Conservation (phyloP, 306 rosid genomes). For the Hippophae rhamnoides region DNA sequence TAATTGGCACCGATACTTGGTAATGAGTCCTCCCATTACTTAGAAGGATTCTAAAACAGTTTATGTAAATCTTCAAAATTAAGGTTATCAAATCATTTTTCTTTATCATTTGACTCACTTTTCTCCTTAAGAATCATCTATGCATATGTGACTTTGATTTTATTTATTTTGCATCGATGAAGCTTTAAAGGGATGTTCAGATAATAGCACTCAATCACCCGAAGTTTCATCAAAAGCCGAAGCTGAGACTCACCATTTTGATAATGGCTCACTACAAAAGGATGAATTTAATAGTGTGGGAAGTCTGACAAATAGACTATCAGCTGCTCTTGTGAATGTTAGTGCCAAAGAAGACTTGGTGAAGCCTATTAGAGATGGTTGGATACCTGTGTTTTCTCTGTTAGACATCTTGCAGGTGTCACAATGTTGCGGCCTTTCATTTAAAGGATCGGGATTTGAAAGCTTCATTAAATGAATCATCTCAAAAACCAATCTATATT, state of each 20-base stretch:
- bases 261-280: constrained; percentile 14
- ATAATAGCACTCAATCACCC: constrained; percentile 44
- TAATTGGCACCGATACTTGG: too few species aligned
- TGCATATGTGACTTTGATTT: constrained; percentile 9
- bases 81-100: too few species aligned
- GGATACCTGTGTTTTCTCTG: too few species aligned
- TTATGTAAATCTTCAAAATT: too few species aligned
- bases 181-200: constrained; percentile 50
- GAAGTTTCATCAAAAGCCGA: constrained; percentile 51
- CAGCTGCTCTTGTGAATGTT: constrained; percentile 71
- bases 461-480: too few species aligned
- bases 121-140: not conserved
- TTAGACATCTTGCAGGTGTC: too few species aligned
- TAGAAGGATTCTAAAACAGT: too few species aligned
- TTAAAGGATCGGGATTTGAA: too few species aligned
- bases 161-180: constrained; percentile 14
- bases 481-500: too few species aligned
- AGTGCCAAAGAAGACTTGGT: constrained; percentile 91
- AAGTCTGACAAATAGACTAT: constrained; percentile 57
- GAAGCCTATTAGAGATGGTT: constrained; percentile 19
- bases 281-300: constrained; percentile 34
- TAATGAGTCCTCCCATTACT: too few species aligned
- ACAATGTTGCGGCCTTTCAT: too few species aligned
- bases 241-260: constrained; percentile 19
- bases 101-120: too few species aligned